Evolutionary conservation across 2,329 filamentous ascomycete genomes (phyloP), one percentile per base, ranked within the genome.

Genomic region (Saccharata proteae): DNA sequence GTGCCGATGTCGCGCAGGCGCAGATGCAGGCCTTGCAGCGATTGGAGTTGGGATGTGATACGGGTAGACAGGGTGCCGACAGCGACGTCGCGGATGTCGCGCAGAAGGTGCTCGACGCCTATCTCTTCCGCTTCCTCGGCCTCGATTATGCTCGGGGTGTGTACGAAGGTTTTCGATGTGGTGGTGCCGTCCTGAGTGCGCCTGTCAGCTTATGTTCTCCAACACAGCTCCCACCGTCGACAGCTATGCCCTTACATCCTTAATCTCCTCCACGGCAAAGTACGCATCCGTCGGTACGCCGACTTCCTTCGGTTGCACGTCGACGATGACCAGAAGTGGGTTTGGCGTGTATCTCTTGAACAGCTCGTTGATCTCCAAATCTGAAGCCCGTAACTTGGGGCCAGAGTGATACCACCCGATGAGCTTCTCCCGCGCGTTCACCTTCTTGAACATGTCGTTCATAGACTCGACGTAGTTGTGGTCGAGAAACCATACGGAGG

Each of bases 391-490:
- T 51, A 98, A 70, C 69, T 96, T 98, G 22, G 90, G 90, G 24
- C 90, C 90, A 13, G 90, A 93, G 63, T 98, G 90, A 61, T 98
- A 98, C 90, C 90, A 98, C 52, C 90, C 90, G 70, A 98, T 92
- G 57, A 98, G 72, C 75, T 96, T 96, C 67, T 98, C 90, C 42
- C 83, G 71, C 39, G 90, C 90, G 65, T 98, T 98, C 69, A 98
- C 86, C 66, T 96, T 96, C 70, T 98, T 98, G 73, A 98, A 98
- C 90, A 98, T 98, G 61, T 96, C 90, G 64, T 90, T 93, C 90
- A 98, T 98, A 47, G 80, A 83, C 62, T 98, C 90, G 59, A 98
- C 82, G 52, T 94, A 98, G 71, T 96, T 96, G 71, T 98, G 90
- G 58, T 98, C 90, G 43, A 98, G 65, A 57, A 96, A 98, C 90